Conservation (phyloP, 352 stramenopile species). For the Globisporangium barbulae region DNA sequence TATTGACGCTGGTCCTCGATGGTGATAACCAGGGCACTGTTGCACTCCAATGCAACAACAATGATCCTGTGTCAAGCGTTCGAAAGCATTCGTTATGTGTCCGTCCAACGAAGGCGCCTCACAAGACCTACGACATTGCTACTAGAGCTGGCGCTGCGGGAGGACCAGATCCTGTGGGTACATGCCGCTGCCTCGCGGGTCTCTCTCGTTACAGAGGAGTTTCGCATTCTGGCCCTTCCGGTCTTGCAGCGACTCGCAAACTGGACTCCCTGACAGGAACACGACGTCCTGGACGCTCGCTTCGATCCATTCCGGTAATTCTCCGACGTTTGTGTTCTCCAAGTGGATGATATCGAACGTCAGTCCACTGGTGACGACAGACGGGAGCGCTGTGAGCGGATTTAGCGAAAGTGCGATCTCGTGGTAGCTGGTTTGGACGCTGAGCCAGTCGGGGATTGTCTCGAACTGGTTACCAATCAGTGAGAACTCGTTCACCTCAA, state of each 20-base stretch:
- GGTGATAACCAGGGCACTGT: too few species aligned
- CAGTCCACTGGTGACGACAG: constrained; percentile 2
- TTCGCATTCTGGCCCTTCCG: not conserved
- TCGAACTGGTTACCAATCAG: constrained; percentile 14
- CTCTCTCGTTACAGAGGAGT: constrained; percentile 5
- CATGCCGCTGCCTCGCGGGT: constrained; percentile 7
- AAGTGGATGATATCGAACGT: constrained; percentile 21
- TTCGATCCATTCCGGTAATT: constrained; percentile 19
- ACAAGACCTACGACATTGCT: too few species aligned
- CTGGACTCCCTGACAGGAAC: not conserved
- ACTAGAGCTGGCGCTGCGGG: not conserved
- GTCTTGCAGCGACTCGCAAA: not conserved
- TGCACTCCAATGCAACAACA: too few species aligned
- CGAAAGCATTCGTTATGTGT: too few species aligned
- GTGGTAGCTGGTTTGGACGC: constrained; percentile 13
- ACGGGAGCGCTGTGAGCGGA: constrained; percentile 16
- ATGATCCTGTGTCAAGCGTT: too few species aligned
- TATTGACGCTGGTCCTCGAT: too few species aligned
- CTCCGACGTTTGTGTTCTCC: constrained; percentile 14
- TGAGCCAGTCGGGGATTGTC: constrained; percentile 10
- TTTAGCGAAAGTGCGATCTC: constrained; percentile 25
- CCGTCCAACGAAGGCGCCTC: too few species aligned
- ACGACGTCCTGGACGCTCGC: constrained; percentile 1
- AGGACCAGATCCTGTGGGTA: constrained; percentile 9
- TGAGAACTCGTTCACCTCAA: constrained; percentile 13